Evolutionary conservation across 73 alveolate genomes (phyloP), one percentile per base, ranked within the genome.

Genomic region (Stentor roeselii): DNA sequence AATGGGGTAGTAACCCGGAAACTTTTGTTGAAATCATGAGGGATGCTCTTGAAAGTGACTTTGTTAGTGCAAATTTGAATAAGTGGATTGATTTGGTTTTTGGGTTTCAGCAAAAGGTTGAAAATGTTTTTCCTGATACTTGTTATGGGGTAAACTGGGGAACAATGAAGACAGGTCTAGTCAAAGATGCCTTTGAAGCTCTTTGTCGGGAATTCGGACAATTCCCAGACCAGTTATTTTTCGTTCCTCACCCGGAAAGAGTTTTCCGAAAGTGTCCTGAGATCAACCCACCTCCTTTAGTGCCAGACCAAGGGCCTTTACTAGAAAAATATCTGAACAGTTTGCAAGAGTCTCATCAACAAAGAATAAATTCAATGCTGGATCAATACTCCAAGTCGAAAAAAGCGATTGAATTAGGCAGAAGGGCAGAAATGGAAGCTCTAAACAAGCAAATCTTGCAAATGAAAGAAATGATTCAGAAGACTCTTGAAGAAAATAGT

Each of bases 71-170:
- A 36, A 91, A 91, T 82, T 89, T 97, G 59, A 92, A 96, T 87
- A 36, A 83, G 31, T 97, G 99, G 99, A 93, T 97, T 11, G 99
- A 97, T 85, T 87, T 97, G 87, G 89, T 97, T 32, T 97, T 97
- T 92, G 99, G 99, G 40, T 87, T 87, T 85, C 85, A 88, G 67
- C 92, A 93, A 82, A 86, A 88, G 78, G 98, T 98, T 58, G 97
- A 97, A 76, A 90, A 90, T 39, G 99, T 99, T 3, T 97, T 97
- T 89, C 99, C 99, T 36, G 78, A 86, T 35, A 92, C 98, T 27
- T 90, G 93, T 77, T 95, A 93, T 84, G 94, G 95, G 83, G 92
- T 97, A 3, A 92, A 91, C 82, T 93, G 96, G 89, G 88, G 87
- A 78, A 85, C 86, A 39, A 86, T 86, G 15, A 88, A 86, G 39